Conservation (phyloP, 106 monocot species). For the Dendrobium nobile region DNA sequence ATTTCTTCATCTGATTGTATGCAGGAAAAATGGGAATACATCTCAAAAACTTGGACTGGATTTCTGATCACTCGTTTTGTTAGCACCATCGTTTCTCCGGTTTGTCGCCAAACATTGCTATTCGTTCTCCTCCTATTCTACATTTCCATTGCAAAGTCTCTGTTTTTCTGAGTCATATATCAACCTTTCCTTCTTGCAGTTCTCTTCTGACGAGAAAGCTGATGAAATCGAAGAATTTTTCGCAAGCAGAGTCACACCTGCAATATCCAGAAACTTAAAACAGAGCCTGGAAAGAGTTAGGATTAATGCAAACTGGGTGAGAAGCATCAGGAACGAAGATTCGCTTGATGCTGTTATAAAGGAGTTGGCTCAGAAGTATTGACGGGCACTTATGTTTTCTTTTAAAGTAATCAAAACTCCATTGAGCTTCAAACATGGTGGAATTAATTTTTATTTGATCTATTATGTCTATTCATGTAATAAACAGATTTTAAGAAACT, state of each 20-base stretch:
- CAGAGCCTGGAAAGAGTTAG: conserved; percentile 77
- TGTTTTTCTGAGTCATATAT: not conserved
- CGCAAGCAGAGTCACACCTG: conserved; percentile 44
- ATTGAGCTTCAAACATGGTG: no score
- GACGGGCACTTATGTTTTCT: not conserved
- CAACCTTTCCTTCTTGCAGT: conserved; percentile 29
- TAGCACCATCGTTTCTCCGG: conserved; percentile 44
- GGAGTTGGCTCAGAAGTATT: conserved; percentile 27
- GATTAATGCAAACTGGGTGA: conserved; percentile 68
- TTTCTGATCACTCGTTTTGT: conserved; percentile 44
- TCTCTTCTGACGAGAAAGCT: conserved; percentile 66
- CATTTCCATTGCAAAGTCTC: not conserved
- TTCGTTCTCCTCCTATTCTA: not conserved
- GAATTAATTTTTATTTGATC: no score
- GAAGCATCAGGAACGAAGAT: conserved; percentile 39
- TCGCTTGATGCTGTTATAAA: conserved; percentile 47
- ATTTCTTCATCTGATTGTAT: conserved; percentile 6
- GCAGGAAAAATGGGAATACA: conserved; percentile 93
- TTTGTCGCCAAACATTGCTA: conserved; percentile 5
- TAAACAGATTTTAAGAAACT: no score
- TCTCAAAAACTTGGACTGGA: conserved; percentile 67
- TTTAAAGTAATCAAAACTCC: not conserved
- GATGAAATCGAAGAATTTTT: conserved; percentile 74
- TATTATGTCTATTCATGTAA: no score
- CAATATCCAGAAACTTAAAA: conserved; percentile 60